These are phyloP conservation scores for Dactylellina sp. DNA, from an alignment of 2,329 filamentous ascomycete genomes.

Conservation along the genomic window DNA sequence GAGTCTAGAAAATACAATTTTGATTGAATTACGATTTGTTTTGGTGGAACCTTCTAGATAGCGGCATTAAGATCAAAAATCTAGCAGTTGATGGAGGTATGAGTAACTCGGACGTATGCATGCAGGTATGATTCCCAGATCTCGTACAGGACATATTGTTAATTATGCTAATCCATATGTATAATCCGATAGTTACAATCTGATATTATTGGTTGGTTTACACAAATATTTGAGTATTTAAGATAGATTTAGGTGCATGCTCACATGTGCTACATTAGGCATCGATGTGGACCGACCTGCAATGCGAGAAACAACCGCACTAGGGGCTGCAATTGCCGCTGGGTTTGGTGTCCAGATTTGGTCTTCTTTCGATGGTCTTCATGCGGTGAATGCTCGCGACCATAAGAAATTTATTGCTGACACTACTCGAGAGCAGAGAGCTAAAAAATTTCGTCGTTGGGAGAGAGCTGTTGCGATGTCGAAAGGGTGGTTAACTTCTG, in stretches of 20 bases:
- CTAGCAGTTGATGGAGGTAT: conserved; percentile 90
- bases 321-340: conserved; percentile 88
- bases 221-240: background rate
- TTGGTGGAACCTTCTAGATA: conserved; percentile 67
- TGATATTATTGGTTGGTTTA: conserved; percentile 73
- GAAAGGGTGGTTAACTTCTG: conserved; percentile 49
- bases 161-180: conserved; percentile 46
- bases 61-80: conserved; percentile 77
- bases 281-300: conserved; percentile 85
- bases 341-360: conserved; percentile 68
- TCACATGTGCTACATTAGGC: conserved; percentile 61
- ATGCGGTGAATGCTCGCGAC: conserved; percentile 32
- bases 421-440: conserved; percentile 16
- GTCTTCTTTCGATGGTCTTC: conserved; percentile 26
- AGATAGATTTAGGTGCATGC: too few species aligned
- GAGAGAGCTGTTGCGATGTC: conserved; percentile 49
- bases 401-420: conserved; percentile 31
- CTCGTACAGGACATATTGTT: conserved; percentile 56
- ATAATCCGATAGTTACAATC: conserved; percentile 75
- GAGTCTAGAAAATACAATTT: background rate
- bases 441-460: conserved; percentile 38
- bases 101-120: conserved; percentile 87
- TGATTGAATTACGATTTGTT: background rate
- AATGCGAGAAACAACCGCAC: conserved; percentile 90
- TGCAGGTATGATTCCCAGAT: conserved; percentile 71